phyloP scores from a whole-genome alignment of 495 filamentous ascomycete genomes.

The Chlorociboria aeruginascens region DNA sequence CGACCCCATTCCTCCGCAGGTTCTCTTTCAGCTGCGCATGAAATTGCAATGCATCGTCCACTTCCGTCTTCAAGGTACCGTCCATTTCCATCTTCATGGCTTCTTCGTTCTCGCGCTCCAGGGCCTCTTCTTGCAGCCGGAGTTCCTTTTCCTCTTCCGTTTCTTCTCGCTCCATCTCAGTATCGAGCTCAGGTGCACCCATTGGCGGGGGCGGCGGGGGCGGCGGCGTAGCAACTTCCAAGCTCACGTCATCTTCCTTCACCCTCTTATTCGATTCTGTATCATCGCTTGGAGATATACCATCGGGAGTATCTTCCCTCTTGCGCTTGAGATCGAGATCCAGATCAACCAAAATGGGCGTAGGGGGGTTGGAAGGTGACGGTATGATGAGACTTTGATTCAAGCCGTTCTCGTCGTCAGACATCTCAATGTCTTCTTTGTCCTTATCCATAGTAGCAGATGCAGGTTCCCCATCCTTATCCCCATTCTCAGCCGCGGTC shows the following conservation, averaged over 20 bases:
- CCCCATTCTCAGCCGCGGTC: background rate
- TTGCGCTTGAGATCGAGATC: conserved; percentile 49
- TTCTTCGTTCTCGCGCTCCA: conserved; percentile 5
- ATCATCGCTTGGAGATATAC: conserved; percentile 23
- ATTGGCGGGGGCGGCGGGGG: conserved; percentile 18
- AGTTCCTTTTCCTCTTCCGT: conserved; percentile 19
- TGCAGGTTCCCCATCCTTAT: conserved; percentile 12
- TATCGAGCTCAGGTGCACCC: conserved; percentile 2
- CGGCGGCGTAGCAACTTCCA: conserved; percentile 10
- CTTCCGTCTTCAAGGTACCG: background rate
- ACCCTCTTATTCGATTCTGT: conserved; percentile 29
- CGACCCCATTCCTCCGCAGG: too few species aligned
- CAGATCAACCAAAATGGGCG: background rate
- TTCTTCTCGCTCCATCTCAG: conserved; percentile 3
- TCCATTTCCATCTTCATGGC: conserved; percentile 1
- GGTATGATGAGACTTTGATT: background rate
- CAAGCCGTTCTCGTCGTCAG: conserved; percentile 40
- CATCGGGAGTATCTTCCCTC: conserved; percentile 29
- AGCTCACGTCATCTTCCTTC: conserved; percentile 24
- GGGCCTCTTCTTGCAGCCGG: conserved; percentile 19
- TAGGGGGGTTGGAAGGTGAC: background rate
- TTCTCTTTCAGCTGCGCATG: too few species aligned
- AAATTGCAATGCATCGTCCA: background rate
- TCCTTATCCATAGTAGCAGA: conserved; percentile 17
- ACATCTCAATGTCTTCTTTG: conserved; percentile 37